phyloP scores from a whole-genome alignment of 495 filamentous ascomycete genomes.

The Penicillium manginii region DNA sequence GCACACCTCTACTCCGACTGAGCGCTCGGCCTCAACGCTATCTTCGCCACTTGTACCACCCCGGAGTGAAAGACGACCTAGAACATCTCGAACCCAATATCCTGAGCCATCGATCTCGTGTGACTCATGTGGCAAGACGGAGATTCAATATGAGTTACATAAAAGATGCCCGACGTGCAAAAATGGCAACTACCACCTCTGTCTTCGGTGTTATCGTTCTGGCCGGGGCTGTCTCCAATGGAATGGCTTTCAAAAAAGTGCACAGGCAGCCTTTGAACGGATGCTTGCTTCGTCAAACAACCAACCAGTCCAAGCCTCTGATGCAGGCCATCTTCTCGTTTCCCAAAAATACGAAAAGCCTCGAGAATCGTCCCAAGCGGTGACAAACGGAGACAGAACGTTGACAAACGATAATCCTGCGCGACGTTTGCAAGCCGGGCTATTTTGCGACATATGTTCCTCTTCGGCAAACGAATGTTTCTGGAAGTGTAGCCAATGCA shows the following conservation, averaged over 20 bases:
- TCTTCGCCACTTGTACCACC: conserved; percentile 29
- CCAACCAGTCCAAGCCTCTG: conserved; percentile 41
- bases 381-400: conserved; percentile 30
- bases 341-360: conserved; percentile 70
- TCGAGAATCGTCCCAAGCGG: conserved; percentile 30
- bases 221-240: conserved; percentile 78
- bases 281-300: conserved; percentile 45
- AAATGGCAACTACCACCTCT: conserved; percentile 74
- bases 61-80: conserved; percentile 32
- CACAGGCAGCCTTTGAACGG: conserved; percentile 59
- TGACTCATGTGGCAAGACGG: conserved; percentile 61
- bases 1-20: conserved; percentile 16
- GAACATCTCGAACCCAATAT: conserved; percentile 53
- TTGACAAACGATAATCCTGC: conserved; percentile 67
- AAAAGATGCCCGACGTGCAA: conserved; percentile 74
- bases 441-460: conserved; percentile 79
- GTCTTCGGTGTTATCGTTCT: conserved; percentile 73
- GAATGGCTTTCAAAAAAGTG: conserved; percentile 73
- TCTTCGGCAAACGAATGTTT: conserved; percentile 74
- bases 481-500: conserved; percentile 83
- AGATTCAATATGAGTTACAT: conserved; percentile 82
- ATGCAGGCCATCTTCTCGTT: conserved; percentile 66
- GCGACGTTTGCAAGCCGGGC: conserved; percentile 71
- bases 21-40: conserved; percentile 6
- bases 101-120: conserved; percentile 75